These are phyloP conservation scores for Fraxinus cuspidata DNA, from an alignment of 257 asterid genomes.

Conservation along the genomic window DNA sequence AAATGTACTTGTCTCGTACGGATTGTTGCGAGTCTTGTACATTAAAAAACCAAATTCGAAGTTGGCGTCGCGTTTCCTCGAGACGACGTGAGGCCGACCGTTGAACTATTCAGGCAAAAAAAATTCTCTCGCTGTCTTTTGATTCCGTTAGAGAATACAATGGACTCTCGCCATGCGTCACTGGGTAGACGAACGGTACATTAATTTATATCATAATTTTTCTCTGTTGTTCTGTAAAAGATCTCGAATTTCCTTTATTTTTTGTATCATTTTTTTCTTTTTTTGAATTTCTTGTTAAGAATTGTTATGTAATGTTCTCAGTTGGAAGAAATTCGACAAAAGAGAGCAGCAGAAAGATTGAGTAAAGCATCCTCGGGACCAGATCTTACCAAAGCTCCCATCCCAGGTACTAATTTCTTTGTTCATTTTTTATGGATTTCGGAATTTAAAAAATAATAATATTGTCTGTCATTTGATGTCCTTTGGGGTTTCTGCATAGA, in stretches of 20 bases:
- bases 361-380: slow-evolving; percentile 75
- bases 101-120: neutral
- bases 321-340: slow-evolving; percentile 95
- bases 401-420: neutral
- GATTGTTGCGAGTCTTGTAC: neutral
- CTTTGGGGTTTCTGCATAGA: slow-evolving; percentile 33
- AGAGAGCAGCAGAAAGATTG: slow-evolving; percentile 88
- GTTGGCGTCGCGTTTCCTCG: neutral
- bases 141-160: slow-evolving; percentile 12
- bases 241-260: neutral
- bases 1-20: neutral
- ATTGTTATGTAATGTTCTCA: slow-evolving; percentile 25
- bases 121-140: neutral
- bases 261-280: neutral
- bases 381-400: slow-evolving; percentile 55
- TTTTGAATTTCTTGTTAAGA: no score
- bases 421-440: neutral
- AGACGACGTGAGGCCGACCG: neutral
- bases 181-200: slow-evolving; percentile 90
- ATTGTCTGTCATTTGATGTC: neutral
- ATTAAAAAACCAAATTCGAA: neutral
- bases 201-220: slow-evolving; percentile 18
- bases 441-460: neutral
- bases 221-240: neutral
- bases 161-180: slow-evolving; percentile 92